Conservation (phyloP, 2,329 filamentous ascomycete genomes). For the Diaporthe batatas region DNA sequence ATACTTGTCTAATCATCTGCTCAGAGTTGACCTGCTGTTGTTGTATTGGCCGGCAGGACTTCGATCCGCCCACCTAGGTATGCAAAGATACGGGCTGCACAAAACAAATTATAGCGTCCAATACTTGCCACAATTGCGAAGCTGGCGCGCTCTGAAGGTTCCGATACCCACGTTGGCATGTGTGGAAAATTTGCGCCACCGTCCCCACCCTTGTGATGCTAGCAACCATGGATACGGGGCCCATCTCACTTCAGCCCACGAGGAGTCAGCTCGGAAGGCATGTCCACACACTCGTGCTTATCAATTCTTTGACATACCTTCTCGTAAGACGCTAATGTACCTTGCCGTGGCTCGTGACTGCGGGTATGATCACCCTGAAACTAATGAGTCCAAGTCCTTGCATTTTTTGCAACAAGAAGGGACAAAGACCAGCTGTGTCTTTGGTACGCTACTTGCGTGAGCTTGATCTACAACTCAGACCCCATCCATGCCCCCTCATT, state of each 20-base stretch:
- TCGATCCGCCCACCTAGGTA: too few relatives aligned
- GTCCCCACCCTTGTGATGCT: not conserved
- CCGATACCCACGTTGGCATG: not conserved
- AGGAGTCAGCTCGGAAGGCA: not conserved
- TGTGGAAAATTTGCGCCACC: not conserved
- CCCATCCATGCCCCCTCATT: slow-evolving; percentile 3
- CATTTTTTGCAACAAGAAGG: not conserved
- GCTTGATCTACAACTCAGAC: slow-evolving; percentile 2
- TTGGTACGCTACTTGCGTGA: not conserved
- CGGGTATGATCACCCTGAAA: not conserved
- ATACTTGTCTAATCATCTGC: not conserved
- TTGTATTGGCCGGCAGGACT: not conserved
- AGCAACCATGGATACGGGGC: not conserved
- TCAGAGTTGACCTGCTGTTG: not conserved
- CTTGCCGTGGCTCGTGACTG: not conserved
- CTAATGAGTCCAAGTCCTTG: not conserved
- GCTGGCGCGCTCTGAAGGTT: not conserved
- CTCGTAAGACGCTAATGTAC: not conserved
- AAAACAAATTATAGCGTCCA: not conserved
- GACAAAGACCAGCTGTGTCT: not conserved
- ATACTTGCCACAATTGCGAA: not conserved
- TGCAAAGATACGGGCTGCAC: too few relatives aligned
- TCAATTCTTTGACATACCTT: not conserved
- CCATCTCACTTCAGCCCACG: not conserved
- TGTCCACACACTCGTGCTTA: too few relatives aligned